A percentile compares a stretch with the other conserved stretches of the same genome.
Conservation (phyloP, 2,329 filamentous ascomycete species). For the Fusarium sp. region DNA sequence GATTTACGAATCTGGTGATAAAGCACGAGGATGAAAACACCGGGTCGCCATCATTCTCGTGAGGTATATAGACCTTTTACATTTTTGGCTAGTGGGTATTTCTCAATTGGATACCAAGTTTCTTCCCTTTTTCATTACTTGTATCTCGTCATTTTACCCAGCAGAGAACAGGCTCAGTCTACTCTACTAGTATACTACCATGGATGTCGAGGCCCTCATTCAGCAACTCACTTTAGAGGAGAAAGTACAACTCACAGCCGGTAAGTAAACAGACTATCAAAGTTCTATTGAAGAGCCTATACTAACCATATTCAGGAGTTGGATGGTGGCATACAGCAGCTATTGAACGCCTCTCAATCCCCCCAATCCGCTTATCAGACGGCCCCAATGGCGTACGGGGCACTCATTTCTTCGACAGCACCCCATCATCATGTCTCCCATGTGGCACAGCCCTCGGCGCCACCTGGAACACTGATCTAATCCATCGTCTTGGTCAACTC, state of each 20-base stretch:
- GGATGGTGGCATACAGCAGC: conserved; percentile 28
- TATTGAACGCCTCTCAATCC: conserved; percentile 25
- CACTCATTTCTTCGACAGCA: conserved; percentile 40
- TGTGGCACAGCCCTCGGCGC: conserved; percentile 28
- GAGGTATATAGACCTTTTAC: not conserved
- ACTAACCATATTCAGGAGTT: not conserved
- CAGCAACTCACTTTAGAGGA: conserved; percentile 2
- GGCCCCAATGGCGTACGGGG: conserved; percentile 38
- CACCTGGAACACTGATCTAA: not conserved
- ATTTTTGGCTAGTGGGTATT: not conserved
- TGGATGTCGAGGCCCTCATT: not conserved
- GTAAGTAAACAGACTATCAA: not conserved
- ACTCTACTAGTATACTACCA: not conserved
- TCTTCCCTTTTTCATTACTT: not conserved
- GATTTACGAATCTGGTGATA: not conserved
- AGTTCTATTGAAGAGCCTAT: too few relatives aligned
- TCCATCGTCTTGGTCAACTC: not conserved
- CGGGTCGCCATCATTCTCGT: not conserved
- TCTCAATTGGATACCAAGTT: not conserved
- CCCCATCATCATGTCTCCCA: conserved; percentile 34
- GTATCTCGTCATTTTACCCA: not conserved
- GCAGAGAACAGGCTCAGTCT: too few relatives aligned
- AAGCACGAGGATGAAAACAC: not conserved
- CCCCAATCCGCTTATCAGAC: conserved; percentile 18
- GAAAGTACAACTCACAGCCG: not conserved